Base-by-base conservation (phyloP, 805 yeast species). In the Wilhelminamyces savonicus region DNA sequence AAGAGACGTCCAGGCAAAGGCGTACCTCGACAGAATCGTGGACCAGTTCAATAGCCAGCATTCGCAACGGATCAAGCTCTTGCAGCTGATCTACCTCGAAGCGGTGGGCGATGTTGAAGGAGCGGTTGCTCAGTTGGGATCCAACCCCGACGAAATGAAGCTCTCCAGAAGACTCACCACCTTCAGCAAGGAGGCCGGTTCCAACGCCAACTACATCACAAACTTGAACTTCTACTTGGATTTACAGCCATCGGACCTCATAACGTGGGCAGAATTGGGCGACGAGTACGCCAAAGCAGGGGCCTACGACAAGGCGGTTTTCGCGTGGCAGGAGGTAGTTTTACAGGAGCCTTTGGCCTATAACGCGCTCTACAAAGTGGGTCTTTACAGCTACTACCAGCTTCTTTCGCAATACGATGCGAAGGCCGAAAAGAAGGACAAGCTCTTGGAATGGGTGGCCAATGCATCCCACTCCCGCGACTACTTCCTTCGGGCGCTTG, bases 261-360 rank as follows among this genome's bases (percentile, higher is more conserved):
- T 81, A 39, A 61, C 82, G 2, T 86, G 94, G 95, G 66, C 76
- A 27, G 94, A 84, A 53, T 62, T 87, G 32, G 81, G 77, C 3
- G 74, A 75, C 21, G 61, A 71, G n/a, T 90, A 90, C 50, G 54
- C 54, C 15, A 50, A 59, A 10, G 37, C 68, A 7, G 87, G 87
- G 1, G 76, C 78, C 46, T 77, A 71, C 40, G 79, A 74, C 21
- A 76, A 78, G 43, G 79, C 92, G 0, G 66, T 82, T 5, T 75
- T 68, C 49, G 67, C 84, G 32, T 67, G 71, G 16, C 76, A 83
- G 46, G 96, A 90, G 48, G 72, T 83, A 2, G 54, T 88, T 11
- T 46, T 83, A 20, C 65, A 73, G 15, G 69, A 67, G 32, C 95
- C 96, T 2, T 62, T 65, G 36, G 87, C 87, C 3, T 82, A 78